Base-by-base conservation (phyloP, 2,329 filamentous ascomycete genomes). In the Sporothrix brunneoviolacea region DNA sequence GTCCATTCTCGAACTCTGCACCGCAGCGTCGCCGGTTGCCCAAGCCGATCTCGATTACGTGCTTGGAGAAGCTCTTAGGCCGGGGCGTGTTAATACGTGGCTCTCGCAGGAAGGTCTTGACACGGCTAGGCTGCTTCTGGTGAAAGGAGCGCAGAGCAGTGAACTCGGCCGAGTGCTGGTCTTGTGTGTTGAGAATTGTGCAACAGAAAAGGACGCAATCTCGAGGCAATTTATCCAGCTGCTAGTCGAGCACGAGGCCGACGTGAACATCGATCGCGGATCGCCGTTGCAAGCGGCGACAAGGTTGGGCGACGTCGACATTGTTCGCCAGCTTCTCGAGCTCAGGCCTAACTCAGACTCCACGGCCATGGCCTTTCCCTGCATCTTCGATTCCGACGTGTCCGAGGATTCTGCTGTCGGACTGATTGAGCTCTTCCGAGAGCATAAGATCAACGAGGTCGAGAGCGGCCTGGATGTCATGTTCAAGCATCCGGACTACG, bases 261-360 rank as follows among this genome's bases (percentile, higher is more conserved):
- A 73, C 50, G 69, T 78, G 52, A 73, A 77, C 57, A 67, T 72
- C 52, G 68, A 73, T 18, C 61, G 73, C 43, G 81, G 80, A 7
- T 68, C 78, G 58, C 73, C 76, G 2, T 61, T 84, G 7, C 72
- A 74, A 48, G 65, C 72, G 44, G 79, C 79, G 2, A 75, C 80
- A 1, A 71, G 71, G 1, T 72, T 69, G 38, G 77, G 73, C 7
- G 71, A 79, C 43, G 60, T 68, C 5, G 65, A 68, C 12, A 70
- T 83, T 55, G 73, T 79, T 3, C 65, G 63, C 42, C 65, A 70
- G 41, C 67, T 84, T 19, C 65, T 84, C 6, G 62, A 67, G 4
- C 68, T 73, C 48, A 69, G 70, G 8, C 77, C 80, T 0, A 72
- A 70, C 4, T 67, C 72, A 2, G 68, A 71, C 39, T 69, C 77